These are phyloP conservation scores for Sporobolomyces phaffii DNA, from an alignment of 768 basidiomycete genomes.

Conservation along the genomic window DNA sequence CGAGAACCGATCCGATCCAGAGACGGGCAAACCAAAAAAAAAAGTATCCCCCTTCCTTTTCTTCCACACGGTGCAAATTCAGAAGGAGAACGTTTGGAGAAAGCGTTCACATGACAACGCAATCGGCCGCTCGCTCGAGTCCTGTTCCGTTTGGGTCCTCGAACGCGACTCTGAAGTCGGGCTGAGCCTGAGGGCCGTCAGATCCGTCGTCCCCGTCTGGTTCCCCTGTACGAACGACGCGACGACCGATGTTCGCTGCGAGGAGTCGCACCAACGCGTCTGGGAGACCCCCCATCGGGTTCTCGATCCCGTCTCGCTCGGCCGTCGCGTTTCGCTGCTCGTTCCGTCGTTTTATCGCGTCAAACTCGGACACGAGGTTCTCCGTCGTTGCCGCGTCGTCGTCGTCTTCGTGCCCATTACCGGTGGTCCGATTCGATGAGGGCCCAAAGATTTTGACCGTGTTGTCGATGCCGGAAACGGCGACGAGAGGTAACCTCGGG, in stretches of 20 bases:
- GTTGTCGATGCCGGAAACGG: conserved; percentile 38
- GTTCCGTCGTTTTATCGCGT: background rate
- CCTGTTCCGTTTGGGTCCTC: background rate
- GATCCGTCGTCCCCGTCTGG: background rate
- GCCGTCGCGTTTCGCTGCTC: too few relatives aligned
- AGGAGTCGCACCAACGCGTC: conserved; percentile 8
- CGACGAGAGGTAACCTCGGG: conserved; percentile 38
- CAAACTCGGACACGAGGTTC: conserved; percentile 22
- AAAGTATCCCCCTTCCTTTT: too few relatives aligned
- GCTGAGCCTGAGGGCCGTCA: background rate
- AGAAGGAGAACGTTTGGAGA: too few relatives aligned
- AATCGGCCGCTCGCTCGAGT: background rate
- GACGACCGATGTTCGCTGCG: too few relatives aligned
- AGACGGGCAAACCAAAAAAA: background rate
- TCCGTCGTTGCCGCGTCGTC: background rate
- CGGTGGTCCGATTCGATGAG: conserved; percentile 15
- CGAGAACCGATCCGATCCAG: too few relatives aligned
- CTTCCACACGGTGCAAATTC: too few relatives aligned
- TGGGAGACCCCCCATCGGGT: background rate
- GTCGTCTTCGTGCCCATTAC: too few relatives aligned
- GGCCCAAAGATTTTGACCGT: conserved; percentile 41
- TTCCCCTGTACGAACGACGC: background rate
- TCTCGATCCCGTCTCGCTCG: too few relatives aligned
- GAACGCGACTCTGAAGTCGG: background rate
- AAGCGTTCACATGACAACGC: background rate